Base-by-base conservation (phyloP, 192 early-diverging fungal genomes). In the Umbelopsis isabellina region DNA sequence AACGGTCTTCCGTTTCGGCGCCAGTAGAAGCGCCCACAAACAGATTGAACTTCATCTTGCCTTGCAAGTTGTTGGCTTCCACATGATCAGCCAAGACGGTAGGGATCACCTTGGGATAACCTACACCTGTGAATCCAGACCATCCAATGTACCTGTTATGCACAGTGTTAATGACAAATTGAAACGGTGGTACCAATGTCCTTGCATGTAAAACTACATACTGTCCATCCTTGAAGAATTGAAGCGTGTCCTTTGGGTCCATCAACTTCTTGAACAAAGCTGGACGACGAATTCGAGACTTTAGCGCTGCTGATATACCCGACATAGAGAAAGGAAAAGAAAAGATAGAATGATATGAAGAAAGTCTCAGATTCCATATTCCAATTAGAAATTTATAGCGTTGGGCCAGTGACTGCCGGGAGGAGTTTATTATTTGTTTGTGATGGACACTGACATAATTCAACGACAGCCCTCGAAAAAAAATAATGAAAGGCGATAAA, bases 31-130 rank as follows among this genome's bases (percentile, higher is more conserved):
- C 77, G n/a, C 80, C 80, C 23, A 81, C 80, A 68, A 71, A 81
- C 44, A 81, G 64, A 25, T 81, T 78, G 70, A 81, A 81, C 46
- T 66, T 72, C 73, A 81, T 75, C 49, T 81, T 81, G 45, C 77
- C 80, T 68, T 78, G 73, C 33, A 81, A 47, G 49, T 75, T 75
- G 30, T 81, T 79, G 47, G 75, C 71, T 73, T 81, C 80, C n/a
- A 81, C 80, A 66, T 81, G 55, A 46, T 81, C 77, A 22, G 80
- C 80, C 30, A 81, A 64, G 2, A 77, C 73, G 2, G 70, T 48
- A 44, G 80, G 80, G 22, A 75, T 79, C 53, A 79, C 46, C 47
- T 81, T 81, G 20, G 80, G 80, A 68, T 81, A 81, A 21, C 80
- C 80, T 37, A 81, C 80, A 51, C 79, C 79, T 12, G 76, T 81